Percentiles rank a stretch among this genome's conserved stretches.
Conservation (phyloP, 2,329 filamentous ascomycete species). For the Hypoxylon rubiginosum region DNA sequence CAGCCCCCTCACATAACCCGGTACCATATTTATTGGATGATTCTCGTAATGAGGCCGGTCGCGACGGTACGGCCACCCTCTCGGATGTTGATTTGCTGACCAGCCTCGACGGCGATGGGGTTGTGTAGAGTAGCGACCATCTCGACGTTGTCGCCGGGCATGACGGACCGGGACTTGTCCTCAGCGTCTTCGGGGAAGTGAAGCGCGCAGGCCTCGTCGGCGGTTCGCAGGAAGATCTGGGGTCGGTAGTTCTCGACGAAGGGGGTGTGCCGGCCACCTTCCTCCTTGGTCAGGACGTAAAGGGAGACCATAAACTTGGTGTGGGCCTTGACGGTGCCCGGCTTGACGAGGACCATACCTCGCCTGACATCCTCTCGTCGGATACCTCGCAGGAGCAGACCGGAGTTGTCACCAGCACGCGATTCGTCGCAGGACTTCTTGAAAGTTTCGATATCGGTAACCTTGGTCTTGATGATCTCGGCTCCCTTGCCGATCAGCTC, state of each 20-base stretch:
- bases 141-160: slow-evolving; percentile 99
- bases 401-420: slow-evolving; percentile 96
- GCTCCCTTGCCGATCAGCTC: slow-evolving; percentile 91
- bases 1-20: slow-evolving; percentile 17
- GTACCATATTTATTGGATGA: slow-evolving; percentile 67
- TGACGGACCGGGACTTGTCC: slow-evolving; percentile 80
- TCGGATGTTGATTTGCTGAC: slow-evolving; percentile 97
- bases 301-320: slow-evolving; percentile 94
- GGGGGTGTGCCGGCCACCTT: slow-evolving; percentile 96
- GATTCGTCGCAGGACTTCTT: slow-evolving; percentile 99
- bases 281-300: slow-evolving; percentile 97
- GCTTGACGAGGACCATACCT: slow-evolving; percentile 93
- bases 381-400: slow-evolving; percentile 93
- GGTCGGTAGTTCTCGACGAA: slow-evolving; percentile 98
- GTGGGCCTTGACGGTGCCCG: slow-evolving; percentile 87
- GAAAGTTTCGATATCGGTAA: slow-evolving; percentile 99
- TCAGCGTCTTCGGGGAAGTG: slow-evolving; percentile 88
- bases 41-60: slow-evolving; percentile 84
- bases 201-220: slow-evolving; percentile 83
- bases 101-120: slow-evolving; percentile 88
- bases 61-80: slow-evolving; percentile 94
- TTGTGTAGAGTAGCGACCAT: slow-evolving; percentile 90
- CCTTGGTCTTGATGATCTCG: slow-evolving; percentile 94
- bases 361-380: slow-evolving; percentile 94
- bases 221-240: slow-evolving; percentile 95